Evolutionary conservation across 768 basidiomycete genomes (phyloP).

Genomic region (Hortiboletus campestris): DNA sequence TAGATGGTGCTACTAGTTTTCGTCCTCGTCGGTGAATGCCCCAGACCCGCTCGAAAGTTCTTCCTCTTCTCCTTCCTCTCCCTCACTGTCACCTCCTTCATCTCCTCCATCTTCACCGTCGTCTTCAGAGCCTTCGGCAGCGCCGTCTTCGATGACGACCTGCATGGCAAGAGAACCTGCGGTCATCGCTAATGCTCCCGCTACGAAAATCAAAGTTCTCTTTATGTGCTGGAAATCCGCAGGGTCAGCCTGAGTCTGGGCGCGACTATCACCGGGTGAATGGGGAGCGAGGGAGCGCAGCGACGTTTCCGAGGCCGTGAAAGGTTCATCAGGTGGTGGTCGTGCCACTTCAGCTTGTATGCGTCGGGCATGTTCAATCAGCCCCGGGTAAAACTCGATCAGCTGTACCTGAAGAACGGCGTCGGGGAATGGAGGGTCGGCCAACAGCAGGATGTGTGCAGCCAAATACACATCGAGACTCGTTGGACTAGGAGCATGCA

Average conservation of each 20-base stretch:
- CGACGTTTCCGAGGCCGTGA: constrained; percentile 24
- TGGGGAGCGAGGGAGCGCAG: constrained; percentile 39
- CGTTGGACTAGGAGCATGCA: constrained; percentile 45
- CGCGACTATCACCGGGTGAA: constrained; percentile 18
- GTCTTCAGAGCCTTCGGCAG: background rate
- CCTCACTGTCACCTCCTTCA: constrained; percentile 4
- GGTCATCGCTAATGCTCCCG: constrained; percentile 43
- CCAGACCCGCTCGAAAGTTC: constrained; percentile 4
- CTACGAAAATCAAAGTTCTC: constrained; percentile 55
- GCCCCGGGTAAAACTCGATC: constrained; percentile 50
- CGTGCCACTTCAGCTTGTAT: constrained; percentile 38
- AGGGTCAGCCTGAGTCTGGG: constrained; percentile 21
- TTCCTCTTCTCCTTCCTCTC: constrained; percentile 5
- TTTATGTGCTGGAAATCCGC: constrained; percentile 48
- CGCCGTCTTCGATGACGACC: background rate
- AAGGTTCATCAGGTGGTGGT: constrained; percentile 23
- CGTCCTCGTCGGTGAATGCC: constrained; percentile 15
- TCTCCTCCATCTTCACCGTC: background rate
- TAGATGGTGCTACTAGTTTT: background rate
- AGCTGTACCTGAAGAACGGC: constrained; percentile 54
- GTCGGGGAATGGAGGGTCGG: constrained; percentile 60
- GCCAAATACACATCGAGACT: constrained; percentile 66
- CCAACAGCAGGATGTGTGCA: constrained; percentile 62
- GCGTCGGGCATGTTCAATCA: constrained; percentile 57
- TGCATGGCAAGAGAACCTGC: constrained; percentile 35